Base-by-base conservation (phyloP, 768 basidiomycete genomes). In the Artomyces pyxidatus region DNA sequence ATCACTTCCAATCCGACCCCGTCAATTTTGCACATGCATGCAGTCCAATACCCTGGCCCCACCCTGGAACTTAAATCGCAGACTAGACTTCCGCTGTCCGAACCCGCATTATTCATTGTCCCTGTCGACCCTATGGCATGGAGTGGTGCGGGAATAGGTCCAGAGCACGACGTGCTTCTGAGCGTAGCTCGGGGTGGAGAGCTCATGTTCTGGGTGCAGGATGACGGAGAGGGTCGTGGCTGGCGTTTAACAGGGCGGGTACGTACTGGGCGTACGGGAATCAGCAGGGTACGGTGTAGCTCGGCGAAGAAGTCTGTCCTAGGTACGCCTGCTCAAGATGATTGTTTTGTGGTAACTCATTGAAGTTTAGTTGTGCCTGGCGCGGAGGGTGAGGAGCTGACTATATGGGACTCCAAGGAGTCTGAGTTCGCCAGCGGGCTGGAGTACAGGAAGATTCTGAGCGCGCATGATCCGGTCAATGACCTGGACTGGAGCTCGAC, bases 401-500 rank as follows among this genome's bases (percentile, higher is more conserved):
- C 91, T 0, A 91, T 98, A 16, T 98, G 95, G 95, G 92, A 97
- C 65, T 96, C 93, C 0, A 85, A 85, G 45, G 88, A 88, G 64
- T 93, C 88, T 16, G 89, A 95, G 64, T 97, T 97, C 64, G 82
- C 90, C 7, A 85, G 87, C 4, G 94, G 94, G 2, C 69, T 94
- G 42, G 94, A 96, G 64, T 86, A 83, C 61, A 72, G 74, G 37
- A 71, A 73, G 32, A 63, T 78, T 12, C 83, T 78, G 52, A 59
- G 59, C 40, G 45, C 64, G 29, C 64, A 69, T 16, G 83, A 88
- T 58, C 70, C 69, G 16, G 78, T 96, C 37, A 75, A 81, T 50
- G 91, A 94, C 59, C 74, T 96, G 21, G 92, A 95, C 63, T 96
- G 93, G 93, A 88, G 86, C 27, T 85, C 92, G 16, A 94, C 92